Evolutionary conservation across 2,329 filamentous ascomycete species (phyloP).

Genomic region (Claviceps pazoutovae): DNA sequence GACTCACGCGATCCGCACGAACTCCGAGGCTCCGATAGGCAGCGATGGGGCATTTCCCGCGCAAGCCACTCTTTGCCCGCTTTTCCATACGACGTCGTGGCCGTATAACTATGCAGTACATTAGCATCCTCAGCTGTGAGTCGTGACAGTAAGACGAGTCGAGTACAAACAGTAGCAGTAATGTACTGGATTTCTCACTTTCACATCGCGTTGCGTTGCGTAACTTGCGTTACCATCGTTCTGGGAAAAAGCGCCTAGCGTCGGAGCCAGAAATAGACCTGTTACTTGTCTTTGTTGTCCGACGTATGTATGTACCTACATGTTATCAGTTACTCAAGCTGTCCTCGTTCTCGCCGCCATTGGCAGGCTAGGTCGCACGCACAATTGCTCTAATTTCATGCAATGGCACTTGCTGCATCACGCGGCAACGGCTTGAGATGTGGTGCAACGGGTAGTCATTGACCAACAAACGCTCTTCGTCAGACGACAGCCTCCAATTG

Average conservation of each 20-base stretch:
- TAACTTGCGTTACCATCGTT: background rate
- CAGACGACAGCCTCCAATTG: background rate
- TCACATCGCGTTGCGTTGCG: too few relatives aligned
- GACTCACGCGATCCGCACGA: too few relatives aligned
- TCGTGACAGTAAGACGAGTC: too few relatives aligned
- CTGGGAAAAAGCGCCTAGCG: background rate
- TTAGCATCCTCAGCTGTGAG: too few relatives aligned
- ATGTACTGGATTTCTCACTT: too few relatives aligned
- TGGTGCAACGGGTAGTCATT: background rate
- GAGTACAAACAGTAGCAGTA: too few relatives aligned
- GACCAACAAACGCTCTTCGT: background rate
- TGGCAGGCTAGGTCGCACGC: background rate
- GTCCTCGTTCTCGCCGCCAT: background rate
- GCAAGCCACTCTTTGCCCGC: background rate
- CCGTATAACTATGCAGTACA: too few relatives aligned
- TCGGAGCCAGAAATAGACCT: background rate
- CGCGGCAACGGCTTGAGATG: conserved; percentile 2
- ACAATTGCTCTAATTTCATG: background rate
- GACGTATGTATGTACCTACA: background rate
- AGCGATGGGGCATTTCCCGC: background rate
- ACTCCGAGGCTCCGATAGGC: too few relatives aligned
- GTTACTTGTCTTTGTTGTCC: background rate
- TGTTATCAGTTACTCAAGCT: background rate
- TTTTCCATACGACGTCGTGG: too few relatives aligned
- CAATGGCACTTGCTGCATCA: background rate